Evolutionary conservation across 1,284 basidiomycete species (phyloP).

Genomic region (Xerocomus amazonicus): DNA sequence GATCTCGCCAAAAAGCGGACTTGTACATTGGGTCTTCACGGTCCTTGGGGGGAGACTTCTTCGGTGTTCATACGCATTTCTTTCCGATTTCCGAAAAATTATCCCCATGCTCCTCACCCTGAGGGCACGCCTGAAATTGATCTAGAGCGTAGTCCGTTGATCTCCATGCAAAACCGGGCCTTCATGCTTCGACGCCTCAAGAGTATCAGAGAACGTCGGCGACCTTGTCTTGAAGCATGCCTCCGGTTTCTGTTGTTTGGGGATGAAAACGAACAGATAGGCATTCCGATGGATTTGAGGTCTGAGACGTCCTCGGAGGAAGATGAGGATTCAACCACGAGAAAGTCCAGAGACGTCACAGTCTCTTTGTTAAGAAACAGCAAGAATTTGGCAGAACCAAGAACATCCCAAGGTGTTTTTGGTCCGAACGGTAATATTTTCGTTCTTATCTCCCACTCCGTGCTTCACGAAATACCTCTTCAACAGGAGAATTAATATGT

Average conservation of each 20-base stretch:
- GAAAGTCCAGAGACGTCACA: constrained; percentile 48
- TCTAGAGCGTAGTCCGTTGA: constrained; percentile 78
- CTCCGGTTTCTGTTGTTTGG: constrained; percentile 75
- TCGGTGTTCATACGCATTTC: constrained; percentile 81
- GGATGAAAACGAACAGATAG: constrained; percentile 49
- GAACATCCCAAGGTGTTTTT: constrained; percentile 80
- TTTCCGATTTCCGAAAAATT: constrained; percentile 84
- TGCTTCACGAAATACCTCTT: constrained; percentile 1
- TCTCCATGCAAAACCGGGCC: constrained; percentile 71
- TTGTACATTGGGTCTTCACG: constrained; percentile 84
- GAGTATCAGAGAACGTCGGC: constrained; percentile 61
- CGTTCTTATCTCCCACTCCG: neutral
- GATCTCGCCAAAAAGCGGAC: constrained; percentile 78
- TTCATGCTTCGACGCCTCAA: constrained; percentile 75
- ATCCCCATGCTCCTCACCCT: constrained; percentile 62
- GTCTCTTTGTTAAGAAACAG: constrained; percentile 54
- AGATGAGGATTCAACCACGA: constrained; percentile 35
- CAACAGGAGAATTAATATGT: constrained; percentile 74
- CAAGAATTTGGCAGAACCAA: constrained; percentile 76
- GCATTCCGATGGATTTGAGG: constrained; percentile 41
- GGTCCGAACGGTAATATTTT: constrained; percentile 70
- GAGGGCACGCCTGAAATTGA: constrained; percentile 74
- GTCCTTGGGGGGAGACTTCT: constrained; percentile 83
- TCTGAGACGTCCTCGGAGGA: constrained; percentile 54
- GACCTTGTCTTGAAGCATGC: constrained; percentile 81